These are phyloP conservation scores for Phlyctochytrium planicorne DNA, from an alignment of 192 early-diverging fungal species.

Conservation along the genomic window DNA sequence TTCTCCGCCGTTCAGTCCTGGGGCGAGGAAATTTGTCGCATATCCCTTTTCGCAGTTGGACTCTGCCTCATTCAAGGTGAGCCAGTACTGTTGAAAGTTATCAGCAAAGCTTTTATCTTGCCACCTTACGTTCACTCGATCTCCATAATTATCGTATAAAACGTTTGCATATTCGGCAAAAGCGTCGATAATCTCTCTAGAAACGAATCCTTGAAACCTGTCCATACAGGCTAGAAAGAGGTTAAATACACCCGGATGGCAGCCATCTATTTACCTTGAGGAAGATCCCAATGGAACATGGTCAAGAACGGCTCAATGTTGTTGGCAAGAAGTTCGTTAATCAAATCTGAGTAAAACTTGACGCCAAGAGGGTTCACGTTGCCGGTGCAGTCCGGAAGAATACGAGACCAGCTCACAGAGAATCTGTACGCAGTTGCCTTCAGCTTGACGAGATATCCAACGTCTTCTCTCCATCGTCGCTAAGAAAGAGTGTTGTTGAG, in stretches of 20 bases:
- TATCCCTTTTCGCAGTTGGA: slow-evolving; percentile 28
- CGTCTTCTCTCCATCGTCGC: slow-evolving; percentile 16
- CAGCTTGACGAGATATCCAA: slow-evolving; percentile 21
- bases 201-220: slow-evolving; percentile 14
- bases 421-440: slow-evolving; percentile 35
- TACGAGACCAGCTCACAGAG: slow-evolving; percentile 34
- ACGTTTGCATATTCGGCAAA: slow-evolving; percentile 35
- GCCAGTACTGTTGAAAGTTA: slow-evolving; percentile 29
- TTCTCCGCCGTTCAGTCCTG: background rate
- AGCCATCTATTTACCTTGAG: too few species aligned
- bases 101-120: too few species aligned
- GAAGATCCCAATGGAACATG: slow-evolving; percentile 34
- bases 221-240: too few species aligned
- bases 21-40: background rate
- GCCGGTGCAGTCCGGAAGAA: slow-evolving; percentile 32
- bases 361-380: slow-evolving; percentile 23
- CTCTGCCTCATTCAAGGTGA: slow-evolving; percentile 39
- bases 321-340: slow-evolving; percentile 20
- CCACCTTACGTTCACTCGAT: slow-evolving; percentile 18
- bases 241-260: too few species aligned
- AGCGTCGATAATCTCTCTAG: slow-evolving; percentile 24
- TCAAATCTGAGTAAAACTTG: slow-evolving; percentile 27
- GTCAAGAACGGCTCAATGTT: slow-evolving; percentile 28
- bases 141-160: slow-evolving; percentile 24
- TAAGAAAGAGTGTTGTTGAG: too few species aligned